A percentile compares a stretch with the other conserved stretches of the same genome.
Conservation (phyloP, 2,329 filamentous ascomycete genomes). For the Uncinocarpus reesii region DNA sequence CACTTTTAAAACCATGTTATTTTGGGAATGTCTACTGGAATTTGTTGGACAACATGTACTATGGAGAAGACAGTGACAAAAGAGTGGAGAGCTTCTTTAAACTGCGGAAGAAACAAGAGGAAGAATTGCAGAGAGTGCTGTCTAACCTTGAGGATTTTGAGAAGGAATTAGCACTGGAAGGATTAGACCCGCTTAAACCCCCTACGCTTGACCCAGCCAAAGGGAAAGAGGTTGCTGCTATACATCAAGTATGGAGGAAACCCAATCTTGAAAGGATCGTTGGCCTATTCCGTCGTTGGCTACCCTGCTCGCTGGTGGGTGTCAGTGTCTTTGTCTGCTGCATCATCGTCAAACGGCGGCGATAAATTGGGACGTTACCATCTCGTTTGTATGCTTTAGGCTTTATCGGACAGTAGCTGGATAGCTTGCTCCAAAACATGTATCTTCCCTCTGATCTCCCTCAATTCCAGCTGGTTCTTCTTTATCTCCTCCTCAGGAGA, state of each 20-base stretch:
- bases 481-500: neutral
- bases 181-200: neutral
- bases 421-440: conserved; percentile 1
- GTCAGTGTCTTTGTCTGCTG: conserved; percentile 6
- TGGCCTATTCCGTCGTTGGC: conserved; percentile 1
- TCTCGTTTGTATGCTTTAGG: no score
- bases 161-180: conserved; percentile 9
- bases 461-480: conserved; percentile 1
- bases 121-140: neutral
- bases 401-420: neutral
- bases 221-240: neutral
- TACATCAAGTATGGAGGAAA: conserved; percentile 4
- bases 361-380: neutral
- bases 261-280: neutral
- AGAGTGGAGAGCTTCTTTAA: conserved; percentile 9
- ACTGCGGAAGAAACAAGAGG: neutral
- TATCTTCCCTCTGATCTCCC: neutral
- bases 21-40: conserved; percentile 15
- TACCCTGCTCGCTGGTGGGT: conserved; percentile 11
- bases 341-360: conserved; percentile 6
- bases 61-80: conserved; percentile 2
- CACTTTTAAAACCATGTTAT: conserved; percentile 8
- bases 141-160: conserved; percentile 6
- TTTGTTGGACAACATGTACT: conserved; percentile 1
- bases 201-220: neutral